A percentile compares a stretch with the other conserved stretches of the same genome.
Conservation (phyloP, 805 yeast genomes). For the Kurtzmaniella fragi region DNA sequence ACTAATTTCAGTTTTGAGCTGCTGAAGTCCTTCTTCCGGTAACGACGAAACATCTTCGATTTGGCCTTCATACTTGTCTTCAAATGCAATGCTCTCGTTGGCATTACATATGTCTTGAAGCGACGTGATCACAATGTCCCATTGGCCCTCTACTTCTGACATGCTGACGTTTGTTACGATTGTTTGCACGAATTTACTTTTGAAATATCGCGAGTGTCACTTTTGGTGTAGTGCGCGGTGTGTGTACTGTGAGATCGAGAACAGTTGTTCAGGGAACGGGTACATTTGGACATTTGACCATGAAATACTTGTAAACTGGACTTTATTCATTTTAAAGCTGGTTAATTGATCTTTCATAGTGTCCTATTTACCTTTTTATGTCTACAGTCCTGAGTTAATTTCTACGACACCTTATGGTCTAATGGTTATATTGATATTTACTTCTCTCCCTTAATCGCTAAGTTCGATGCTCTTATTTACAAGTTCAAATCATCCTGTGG, state of each 20-base stretch:
- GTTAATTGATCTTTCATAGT: no score
- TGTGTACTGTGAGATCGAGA: no score
- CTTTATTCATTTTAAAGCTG: no score
- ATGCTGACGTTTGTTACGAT: background rate
- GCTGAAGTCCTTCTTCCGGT: conserved; percentile 34
- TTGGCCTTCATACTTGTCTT: conserved; percentile 21
- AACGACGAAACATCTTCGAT: conserved; percentile 22
- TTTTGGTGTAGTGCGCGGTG: no score
- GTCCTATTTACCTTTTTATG: no score
- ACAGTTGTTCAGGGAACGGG: no score
- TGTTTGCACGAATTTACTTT: background rate
- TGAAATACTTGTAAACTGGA: no score
- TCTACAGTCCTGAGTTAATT: no score
- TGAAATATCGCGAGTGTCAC: no score
- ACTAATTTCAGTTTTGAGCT: conserved; percentile 35
- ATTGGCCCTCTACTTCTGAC: conserved; percentile 48
- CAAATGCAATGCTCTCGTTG: conserved; percentile 52
- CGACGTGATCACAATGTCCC: conserved; percentile 65
- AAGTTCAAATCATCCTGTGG: conserved; percentile 2
- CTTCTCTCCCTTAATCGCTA: background rate
- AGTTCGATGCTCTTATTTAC: conserved; percentile 4
- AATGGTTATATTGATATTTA: background rate
- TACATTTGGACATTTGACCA: no score
- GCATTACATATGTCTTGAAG: conserved; percentile 64
- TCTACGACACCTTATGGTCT: no score